Evolutionary conservation across 768 basidiomycete species (phyloP).

Genomic region (Trametes elegans): DNA sequence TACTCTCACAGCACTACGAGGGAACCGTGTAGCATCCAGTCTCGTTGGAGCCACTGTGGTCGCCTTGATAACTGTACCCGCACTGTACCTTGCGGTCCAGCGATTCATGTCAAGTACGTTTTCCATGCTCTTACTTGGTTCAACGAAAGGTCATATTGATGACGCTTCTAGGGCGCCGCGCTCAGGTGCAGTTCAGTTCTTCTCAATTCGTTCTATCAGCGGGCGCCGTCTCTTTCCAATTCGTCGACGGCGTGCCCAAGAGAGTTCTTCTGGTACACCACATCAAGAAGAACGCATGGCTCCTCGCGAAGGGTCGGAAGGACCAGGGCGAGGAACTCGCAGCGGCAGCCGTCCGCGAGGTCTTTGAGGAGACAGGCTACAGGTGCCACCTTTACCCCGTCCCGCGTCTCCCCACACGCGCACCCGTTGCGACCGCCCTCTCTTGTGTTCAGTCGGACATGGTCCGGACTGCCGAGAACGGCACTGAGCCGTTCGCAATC

Average conservation of each 20-base stretch:
- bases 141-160: too few relatives aligned
- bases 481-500: slow-evolving; percentile 18
- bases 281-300: slow-evolving; percentile 24
- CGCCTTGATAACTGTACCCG: background rate
- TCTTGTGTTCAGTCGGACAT: slow-evolving; percentile 4
- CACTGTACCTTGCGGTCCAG: background rate
- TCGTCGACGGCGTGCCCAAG: slow-evolving; percentile 4
- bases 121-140: background rate
- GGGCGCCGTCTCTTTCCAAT: slow-evolving; percentile 14
- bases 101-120: background rate
- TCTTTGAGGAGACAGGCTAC: slow-evolving; percentile 35
- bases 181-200: slow-evolving; percentile 1
- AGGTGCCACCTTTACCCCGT: slow-evolving; percentile 26
- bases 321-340: slow-evolving; percentile 29
- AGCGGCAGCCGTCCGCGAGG: slow-evolving; percentile 30
- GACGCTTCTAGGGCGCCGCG: slow-evolving; percentile 2
- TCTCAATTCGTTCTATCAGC: slow-evolving; percentile 15
- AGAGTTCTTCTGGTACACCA: slow-evolving; percentile 21
- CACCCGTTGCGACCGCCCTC: background rate
- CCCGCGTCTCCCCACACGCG: slow-evolving; percentile 14
- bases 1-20: too few relatives aligned
- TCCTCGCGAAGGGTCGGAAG: slow-evolving; percentile 32
- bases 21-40: too few relatives aligned
- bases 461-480: slow-evolving; percentile 7
- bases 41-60: too few relatives aligned